phyloP scores from a whole-genome alignment of 805 yeast genomes.

The Kregervanrija fluxuum region DNA sequence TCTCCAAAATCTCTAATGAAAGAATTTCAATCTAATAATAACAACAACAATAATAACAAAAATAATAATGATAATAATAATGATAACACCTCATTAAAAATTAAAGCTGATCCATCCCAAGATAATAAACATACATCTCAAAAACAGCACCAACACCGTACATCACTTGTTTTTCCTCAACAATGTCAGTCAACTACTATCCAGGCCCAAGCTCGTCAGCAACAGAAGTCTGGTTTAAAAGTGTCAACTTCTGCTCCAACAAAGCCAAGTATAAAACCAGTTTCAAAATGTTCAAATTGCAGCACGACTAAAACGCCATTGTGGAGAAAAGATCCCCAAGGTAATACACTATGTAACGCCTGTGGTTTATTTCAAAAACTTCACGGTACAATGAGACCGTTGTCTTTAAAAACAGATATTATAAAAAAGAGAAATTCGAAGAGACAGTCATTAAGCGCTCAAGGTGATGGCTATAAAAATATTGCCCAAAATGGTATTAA shows the following conservation, averaged over 20 bases:
- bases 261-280: slow-evolving; percentile 9
- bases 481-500: slow-evolving; percentile 4
- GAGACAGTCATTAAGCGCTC: slow-evolving; percentile 21
- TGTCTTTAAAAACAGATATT: slow-evolving; percentile 64
- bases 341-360: slow-evolving; percentile 57
- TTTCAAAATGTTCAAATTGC: slow-evolving; percentile 47
- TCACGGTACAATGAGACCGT: slow-evolving; percentile 57
- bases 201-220: slow-evolving; percentile 5
- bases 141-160: slow-evolving; percentile 1
- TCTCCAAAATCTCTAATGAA: slow-evolving; percentile 1
- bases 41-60: not conserved
- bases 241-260: slow-evolving; percentile 16
- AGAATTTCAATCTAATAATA: not conserved
- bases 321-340: slow-evolving; percentile 54
- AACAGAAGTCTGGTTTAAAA: not conserved
- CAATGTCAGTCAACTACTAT: slow-evolving; percentile 5
- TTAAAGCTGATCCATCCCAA: not conserved
- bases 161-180: not conserved
- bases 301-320: slow-evolving; percentile 54
- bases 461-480: slow-evolving; percentile 14
- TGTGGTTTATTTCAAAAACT: slow-evolving; percentile 55
- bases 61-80: not conserved
- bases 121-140: not conserved
- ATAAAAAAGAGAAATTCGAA: slow-evolving; percentile 51
- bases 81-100: not conserved